Conservation (phyloP, 192 early-diverging fungal species). For the Coemansia sp. region DNA sequence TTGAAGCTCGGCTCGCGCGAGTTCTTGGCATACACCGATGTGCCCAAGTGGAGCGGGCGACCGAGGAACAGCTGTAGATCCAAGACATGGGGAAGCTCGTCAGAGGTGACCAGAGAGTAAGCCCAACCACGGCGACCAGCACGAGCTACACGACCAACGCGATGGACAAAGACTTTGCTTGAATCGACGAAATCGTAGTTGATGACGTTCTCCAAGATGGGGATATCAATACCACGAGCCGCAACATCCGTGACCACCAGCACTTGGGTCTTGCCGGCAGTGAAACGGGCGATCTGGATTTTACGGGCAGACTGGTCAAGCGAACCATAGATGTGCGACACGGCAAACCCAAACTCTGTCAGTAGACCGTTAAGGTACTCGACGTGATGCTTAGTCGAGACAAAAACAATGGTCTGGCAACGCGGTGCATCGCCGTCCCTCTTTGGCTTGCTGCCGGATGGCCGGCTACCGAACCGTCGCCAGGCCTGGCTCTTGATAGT, state of each 20-base stretch:
- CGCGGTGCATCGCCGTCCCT: not conserved
- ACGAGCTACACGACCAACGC: conserved; percentile 95
- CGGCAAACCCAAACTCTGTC: conserved; percentile 66
- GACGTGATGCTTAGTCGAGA: conserved; percentile 97
- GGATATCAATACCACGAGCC: conserved; percentile 99
- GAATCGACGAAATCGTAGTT: conserved; percentile 95
- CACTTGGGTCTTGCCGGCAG: conserved; percentile 74
- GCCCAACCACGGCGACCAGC: conserved; percentile 94
- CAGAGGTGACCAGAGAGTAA: conserved; percentile 81
- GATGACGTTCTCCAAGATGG: conserved; percentile 94
- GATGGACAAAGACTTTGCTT: conserved; percentile 95
- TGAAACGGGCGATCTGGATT: conserved; percentile 84
- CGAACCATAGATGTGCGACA: conserved; percentile 92
- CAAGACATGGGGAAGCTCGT: conserved; percentile 91
- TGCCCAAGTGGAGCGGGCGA: conserved; percentile 67
- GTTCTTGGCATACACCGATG: conserved; percentile 31
- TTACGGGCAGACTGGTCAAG: conserved; percentile 91
- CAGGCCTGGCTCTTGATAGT: conserved; percentile 45
- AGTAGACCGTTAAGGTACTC: conserved; percentile 88
- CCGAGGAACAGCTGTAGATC: conserved; percentile 93
- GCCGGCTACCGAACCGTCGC: conserved; percentile 21
- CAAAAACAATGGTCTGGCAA: conserved; percentile 91
- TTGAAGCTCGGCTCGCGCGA: conserved; percentile 66
- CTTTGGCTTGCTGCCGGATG: not conserved
- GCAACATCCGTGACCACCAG: conserved; percentile 97